Evolutionary conservation across 1,139 yeast genomes (phyloP).

Genomic region (Yamadazyma diddensiae): DNA sequence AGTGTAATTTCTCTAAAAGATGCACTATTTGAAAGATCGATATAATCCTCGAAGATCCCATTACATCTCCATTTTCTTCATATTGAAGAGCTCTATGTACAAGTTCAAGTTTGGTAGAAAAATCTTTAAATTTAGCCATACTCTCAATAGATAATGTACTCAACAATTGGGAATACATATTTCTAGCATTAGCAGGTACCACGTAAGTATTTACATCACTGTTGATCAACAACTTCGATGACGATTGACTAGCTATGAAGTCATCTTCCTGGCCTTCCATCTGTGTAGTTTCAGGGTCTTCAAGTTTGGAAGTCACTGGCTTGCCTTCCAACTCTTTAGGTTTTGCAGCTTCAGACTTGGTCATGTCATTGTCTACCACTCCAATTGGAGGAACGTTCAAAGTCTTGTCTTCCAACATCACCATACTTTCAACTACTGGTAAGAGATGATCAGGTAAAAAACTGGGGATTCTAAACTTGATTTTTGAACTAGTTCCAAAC

Average conservation of each 20-base stretch:
- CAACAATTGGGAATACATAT: conserved; percentile 27
- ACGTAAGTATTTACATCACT: conserved; percentile 36
- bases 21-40: conserved; percentile 48
- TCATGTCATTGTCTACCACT: conserved; percentile 30
- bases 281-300: conserved; percentile 1
- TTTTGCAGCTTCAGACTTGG: conserved; percentile 22
- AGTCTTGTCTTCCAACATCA: conserved; percentile 31
- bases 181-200: conserved; percentile 36
- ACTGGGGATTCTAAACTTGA: conserved; percentile 54
- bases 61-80: conserved; percentile 35
- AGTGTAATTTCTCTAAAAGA: conserved; percentile 20
- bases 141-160: conserved; percentile 30
- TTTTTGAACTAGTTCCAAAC: conserved; percentile 44
- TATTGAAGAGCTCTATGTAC: conserved; percentile 55
- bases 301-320: conserved; percentile 1
- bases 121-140: conserved; percentile 29
- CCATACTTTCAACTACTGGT: conserved; percentile 22
- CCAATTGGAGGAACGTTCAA: conserved; percentile 41
- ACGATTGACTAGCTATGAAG: conserved; percentile 36
- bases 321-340: conserved; percentile 19
- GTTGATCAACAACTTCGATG: conserved; percentile 36
- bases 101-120: conserved; percentile 44
- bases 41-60: conserved; percentile 43
- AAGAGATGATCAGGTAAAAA: conserved; percentile 37
- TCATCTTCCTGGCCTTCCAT: conserved; percentile 20